Conservation (phyloP, 2,329 filamentous ascomycete genomes). For the Hypoxylon sp. region DNA sequence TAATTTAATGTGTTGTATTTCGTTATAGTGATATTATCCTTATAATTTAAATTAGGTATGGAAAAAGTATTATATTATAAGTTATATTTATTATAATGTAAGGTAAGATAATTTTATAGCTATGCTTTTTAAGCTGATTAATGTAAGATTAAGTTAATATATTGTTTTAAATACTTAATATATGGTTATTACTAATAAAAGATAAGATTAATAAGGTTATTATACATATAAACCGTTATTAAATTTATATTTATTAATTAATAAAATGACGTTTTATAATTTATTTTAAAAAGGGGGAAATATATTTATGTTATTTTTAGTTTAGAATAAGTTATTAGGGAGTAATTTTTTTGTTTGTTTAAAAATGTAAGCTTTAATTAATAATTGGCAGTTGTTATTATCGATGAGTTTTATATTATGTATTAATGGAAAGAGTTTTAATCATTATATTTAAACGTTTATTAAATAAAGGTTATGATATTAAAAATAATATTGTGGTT, state of each 20-base stretch:
- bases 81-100: slow-evolving; percentile 12
- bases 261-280: background rate
- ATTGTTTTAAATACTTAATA: background rate
- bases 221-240: background rate
- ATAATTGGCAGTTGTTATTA: background rate
- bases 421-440: slow-evolving; percentile 5
- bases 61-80: slow-evolving; percentile 14
- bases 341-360: background rate
- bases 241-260: background rate
- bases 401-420: slow-evolving; percentile 13
- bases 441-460: slow-evolving; percentile 7
- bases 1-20: slow-evolving; percentile 17
- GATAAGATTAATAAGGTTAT: slow-evolving; percentile 5
- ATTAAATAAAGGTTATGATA: background rate
- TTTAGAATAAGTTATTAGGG: slow-evolving; percentile 11
- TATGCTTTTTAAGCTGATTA: slow-evolving; percentile 11
- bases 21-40: slow-evolving; percentile 8
- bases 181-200: background rate
- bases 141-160: slow-evolving; percentile 13
- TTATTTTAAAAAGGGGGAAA: background rate
- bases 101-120: background rate
- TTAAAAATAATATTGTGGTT: slow-evolving; percentile 3
- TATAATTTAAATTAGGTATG: slow-evolving; percentile 13
- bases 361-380: background rate
- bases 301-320: slow-evolving; percentile 9